Conservation (phyloP, 805 yeast species). For the Cyberlindnera americana region DNA sequence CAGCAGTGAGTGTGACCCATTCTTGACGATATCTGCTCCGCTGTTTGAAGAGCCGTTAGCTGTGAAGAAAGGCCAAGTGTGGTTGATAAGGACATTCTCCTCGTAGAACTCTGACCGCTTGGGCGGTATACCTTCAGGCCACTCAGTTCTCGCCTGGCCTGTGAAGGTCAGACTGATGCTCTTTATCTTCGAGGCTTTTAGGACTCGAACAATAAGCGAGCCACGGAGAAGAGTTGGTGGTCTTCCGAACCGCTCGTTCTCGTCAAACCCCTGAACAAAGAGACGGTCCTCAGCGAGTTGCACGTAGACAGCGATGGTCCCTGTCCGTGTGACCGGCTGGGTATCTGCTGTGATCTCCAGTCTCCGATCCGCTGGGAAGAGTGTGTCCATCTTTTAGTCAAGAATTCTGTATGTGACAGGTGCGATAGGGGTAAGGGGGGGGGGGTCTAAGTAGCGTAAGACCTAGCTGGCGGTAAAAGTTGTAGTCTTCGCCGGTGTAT, state of each 20-base stretch:
- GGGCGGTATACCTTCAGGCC: slow-evolving; percentile 99
- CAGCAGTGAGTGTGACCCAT: slow-evolving; percentile 1
- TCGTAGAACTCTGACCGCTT: slow-evolving; percentile 67
- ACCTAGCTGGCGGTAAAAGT: background rate
- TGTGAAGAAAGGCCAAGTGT: slow-evolving; percentile 85
- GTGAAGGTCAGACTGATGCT: slow-evolving; percentile 55
- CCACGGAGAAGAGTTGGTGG: slow-evolving; percentile 86
- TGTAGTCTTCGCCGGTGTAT: too few relatives aligned
- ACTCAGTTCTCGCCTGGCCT: slow-evolving; percentile 77
- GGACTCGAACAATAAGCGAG: slow-evolving; percentile 61
- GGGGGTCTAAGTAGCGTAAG: background rate
- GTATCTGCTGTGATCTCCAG: slow-evolving; percentile 38
- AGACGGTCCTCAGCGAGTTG: slow-evolving; percentile 77
- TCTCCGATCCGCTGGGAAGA: slow-evolving; percentile 50
- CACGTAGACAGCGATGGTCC: slow-evolving; percentile 66
- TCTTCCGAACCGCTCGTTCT: slow-evolving; percentile 55
- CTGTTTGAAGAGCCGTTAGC: slow-evolving; percentile 23
- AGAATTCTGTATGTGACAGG: background rate
- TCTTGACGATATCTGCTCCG: slow-evolving; percentile 40
- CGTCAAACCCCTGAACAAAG: slow-evolving; percentile 78
- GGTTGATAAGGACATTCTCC: slow-evolving; percentile 60
- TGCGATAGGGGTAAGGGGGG: background rate
- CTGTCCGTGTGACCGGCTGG: slow-evolving; percentile 55
- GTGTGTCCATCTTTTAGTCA: slow-evolving; percentile 29
- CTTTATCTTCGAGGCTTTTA: slow-evolving; percentile 71